These are phyloP conservation scores for Alternaria viburni DNA, from an alignment of 2,329 filamentous ascomycete species.

Conservation along the genomic window DNA sequence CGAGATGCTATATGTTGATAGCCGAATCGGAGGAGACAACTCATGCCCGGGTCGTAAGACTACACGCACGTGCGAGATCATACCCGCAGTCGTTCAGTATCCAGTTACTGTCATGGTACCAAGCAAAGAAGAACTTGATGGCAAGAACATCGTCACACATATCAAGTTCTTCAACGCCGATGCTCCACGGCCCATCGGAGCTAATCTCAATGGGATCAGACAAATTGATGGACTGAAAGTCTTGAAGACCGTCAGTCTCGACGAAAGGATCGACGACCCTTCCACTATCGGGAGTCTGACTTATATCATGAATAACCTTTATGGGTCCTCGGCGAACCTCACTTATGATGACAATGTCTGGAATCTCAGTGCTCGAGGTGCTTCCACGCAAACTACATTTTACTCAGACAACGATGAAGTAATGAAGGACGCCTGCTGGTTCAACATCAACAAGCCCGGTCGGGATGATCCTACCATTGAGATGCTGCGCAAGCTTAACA, in stretches of 20 bases:
- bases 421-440: slow-evolving; percentile 19
- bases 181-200: slow-evolving; percentile 6
- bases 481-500: slow-evolving; percentile 32
- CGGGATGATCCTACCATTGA: slow-evolving; percentile 30
- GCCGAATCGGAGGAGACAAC: slow-evolving; percentile 6
- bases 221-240: slow-evolving; percentile 26
- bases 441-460: slow-evolving; percentile 17
- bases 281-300: slow-evolving; percentile 25
- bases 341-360: slow-evolving; percentile 20
- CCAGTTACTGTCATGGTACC: slow-evolving; percentile 32
- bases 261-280: too few relatives aligned
- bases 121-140: slow-evolving; percentile 26
- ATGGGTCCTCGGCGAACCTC: slow-evolving; percentile 20
- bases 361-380: slow-evolving; percentile 23
- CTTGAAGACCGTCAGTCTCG: accelerated
- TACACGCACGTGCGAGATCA: slow-evolving; percentile 22
- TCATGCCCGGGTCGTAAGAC: slow-evolving; percentile 26
- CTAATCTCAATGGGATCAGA: slow-evolving; percentile 3
- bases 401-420: slow-evolving; percentile 19
- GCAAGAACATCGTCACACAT: slow-evolving; percentile 29
- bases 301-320: slow-evolving; percentile 32
- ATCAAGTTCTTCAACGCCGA: slow-evolving; percentile 25
- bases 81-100: slow-evolving; percentile 26
- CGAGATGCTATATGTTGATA: slow-evolving; percentile 29
- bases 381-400: slow-evolving; percentile 24